Evolutionary conservation across 2,329 filamentous ascomycete species (phyloP).

Genomic region (Cytospora paraplurivora): DNA sequence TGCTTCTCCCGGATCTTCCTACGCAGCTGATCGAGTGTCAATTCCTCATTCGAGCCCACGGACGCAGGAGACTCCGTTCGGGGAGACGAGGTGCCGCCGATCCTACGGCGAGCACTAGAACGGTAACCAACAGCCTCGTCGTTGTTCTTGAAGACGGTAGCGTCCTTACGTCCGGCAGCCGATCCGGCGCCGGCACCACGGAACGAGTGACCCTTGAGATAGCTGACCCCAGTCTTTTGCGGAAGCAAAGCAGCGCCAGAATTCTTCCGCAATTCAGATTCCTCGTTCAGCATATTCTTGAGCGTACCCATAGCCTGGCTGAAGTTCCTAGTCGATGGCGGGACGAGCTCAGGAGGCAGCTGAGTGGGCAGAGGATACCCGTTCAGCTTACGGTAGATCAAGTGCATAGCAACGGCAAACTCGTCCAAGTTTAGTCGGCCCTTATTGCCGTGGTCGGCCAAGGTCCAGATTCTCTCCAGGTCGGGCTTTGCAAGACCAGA

Average conservation of each 20-base stretch:
- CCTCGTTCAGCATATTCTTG: constrained; percentile 84
- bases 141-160: constrained; percentile 95
- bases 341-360: constrained; percentile 87
- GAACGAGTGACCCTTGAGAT: constrained; percentile 95
- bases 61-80: constrained; percentile 76
- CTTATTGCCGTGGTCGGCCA: constrained; percentile 91
- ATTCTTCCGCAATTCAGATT: constrained; percentile 86
- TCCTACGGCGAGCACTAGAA: constrained; percentile 86
- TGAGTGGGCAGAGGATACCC: constrained; percentile 89
- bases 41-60: constrained; percentile 73
- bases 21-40: constrained; percentile 81
- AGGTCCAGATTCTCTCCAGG: constrained; percentile 89
- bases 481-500: constrained; percentile 91
- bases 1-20: constrained; percentile 96
- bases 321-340: constrained; percentile 91
- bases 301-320: constrained; percentile 91
- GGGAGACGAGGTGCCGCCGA: constrained; percentile 73
- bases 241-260: constrained; percentile 88
- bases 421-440: constrained; percentile 94
- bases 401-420: constrained; percentile 97
- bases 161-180: constrained; percentile 77
- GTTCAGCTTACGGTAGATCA: constrained; percentile 97
- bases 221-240: constrained; percentile 97
- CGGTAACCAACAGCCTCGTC: constrained; percentile 90
- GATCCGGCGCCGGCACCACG: constrained; percentile 59